Evolutionary conservation across 176 grass and related monocot genomes (phyloP).

Genomic region (Saccharum spontaneum): DNA sequence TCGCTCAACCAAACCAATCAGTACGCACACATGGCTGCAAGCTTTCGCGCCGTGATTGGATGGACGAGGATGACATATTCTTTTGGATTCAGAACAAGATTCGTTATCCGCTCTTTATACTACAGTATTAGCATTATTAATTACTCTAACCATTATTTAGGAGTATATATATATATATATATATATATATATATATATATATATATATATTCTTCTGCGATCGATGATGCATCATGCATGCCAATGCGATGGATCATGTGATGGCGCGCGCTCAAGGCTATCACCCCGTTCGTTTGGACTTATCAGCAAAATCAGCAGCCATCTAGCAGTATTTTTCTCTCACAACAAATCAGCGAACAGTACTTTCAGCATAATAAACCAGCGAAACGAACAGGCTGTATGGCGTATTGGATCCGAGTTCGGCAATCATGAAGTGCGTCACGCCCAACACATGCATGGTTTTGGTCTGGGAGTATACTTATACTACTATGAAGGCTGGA

Average conservation of each 20-base stretch:
- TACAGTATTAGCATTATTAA: background rate
- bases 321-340: no score
- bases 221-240: background rate
- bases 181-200: no score
- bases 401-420: background rate
- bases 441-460: background rate
- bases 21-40: background rate
- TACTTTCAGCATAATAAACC: no score
- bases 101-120: constrained; percentile 5
- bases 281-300: no score
- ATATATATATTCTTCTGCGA: background rate
- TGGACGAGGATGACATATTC: background rate
- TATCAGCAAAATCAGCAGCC: no score
- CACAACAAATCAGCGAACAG: no score
- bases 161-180: background rate
- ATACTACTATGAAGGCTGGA: background rate
- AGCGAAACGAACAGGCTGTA: no score
- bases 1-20: background rate
- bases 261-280: no score
- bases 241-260: no score
- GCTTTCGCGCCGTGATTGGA: background rate
- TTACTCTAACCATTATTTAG: no score
- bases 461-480: no score
- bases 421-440: background rate
- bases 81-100: background rate